Evolutionary conservation across 768 basidiomycete species (phyloP).

Genomic region (Crassisporium funariophilum): DNA sequence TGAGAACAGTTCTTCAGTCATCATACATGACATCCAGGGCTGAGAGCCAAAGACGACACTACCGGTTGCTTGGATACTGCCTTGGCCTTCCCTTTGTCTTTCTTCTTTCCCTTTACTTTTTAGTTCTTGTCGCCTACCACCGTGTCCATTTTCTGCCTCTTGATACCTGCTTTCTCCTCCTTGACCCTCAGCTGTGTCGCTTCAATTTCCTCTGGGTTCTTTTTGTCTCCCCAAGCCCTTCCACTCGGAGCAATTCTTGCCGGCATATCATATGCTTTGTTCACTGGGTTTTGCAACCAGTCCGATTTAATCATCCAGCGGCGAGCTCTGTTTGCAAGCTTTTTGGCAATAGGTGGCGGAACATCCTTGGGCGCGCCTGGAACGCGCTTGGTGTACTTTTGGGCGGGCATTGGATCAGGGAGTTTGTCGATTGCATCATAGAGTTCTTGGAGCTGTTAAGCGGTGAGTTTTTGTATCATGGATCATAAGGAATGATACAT

Average conservation of each 20-base stretch:
- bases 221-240: neutral
- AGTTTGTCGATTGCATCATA: neutral
- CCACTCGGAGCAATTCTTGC: neutral
- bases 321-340: constrained; percentile 11
- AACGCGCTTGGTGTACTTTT: neutral
- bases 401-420: neutral
- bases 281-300: constrained; percentile 18
- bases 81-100: neutral
- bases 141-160: neutral
- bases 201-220: constrained; percentile 1
- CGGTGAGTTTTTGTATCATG: too few species aligned
- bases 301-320: constrained; percentile 24
- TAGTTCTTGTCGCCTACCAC: neutral
- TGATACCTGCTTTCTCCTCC: neutral
- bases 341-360: constrained; percentile 12
- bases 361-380: neutral
- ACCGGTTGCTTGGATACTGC: neutral
- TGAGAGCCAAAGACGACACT: neutral
- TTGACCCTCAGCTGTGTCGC: neutral
- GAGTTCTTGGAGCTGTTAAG: neutral
- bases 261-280: constrained; percentile 6
- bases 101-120: neutral
- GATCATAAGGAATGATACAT: too few species aligned
- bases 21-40: neutral
- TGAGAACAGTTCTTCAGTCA: too few species aligned